Base-by-base conservation (phyloP, 805 yeast genomes). In the Wickerhamiella sergipiensis region DNA sequence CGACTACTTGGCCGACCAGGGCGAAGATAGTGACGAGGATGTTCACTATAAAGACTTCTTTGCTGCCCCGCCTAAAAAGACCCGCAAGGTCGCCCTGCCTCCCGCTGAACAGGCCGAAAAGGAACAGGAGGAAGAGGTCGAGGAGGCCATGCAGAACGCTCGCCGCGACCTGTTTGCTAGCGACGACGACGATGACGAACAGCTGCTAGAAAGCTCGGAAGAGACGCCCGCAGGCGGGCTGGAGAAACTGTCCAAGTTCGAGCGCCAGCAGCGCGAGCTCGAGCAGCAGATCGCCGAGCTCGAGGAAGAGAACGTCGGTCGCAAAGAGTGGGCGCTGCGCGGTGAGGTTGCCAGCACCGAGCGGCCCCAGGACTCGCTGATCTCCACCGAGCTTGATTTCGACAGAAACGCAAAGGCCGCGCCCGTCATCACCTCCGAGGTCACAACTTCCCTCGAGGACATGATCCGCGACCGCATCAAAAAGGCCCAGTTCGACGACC, bases 371-470 rank as follows among this genome's bases (percentile, higher is more conserved):
- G 96, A 92, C 69, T 82, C 97, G 1, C 71, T 92, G 40, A 66
- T 92, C 52, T 82, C 81, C 43, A 59, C 64, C 10, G 95, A 85
- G 59, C 70, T 90, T 50, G 94, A 88, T 57, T 92, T 90, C 61
- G 98, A 90, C 60, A 77, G 97, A 61, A 85, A 88, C 6, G 80
- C 96, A 8, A 90, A 90, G 61, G 96, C 98, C 0, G 97, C 88
- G 4, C 98, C 98, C 0, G 88, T 89, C 6, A 85, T 89, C 51
- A 92, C 98, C 0, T 80, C 80, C 59, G 95, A 89, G 56, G 77
- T 83, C 10, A 87, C 97, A 0, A 94, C 85, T 59, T 71, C 84
- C 1, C 67, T 90, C 21, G 98, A 92, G 64, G 97, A 90, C 49
- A 71, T 92, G 69, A 90, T 90, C 60, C 77, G 86, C 65, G 76